phyloP scores from a whole-genome alignment of 2,329 filamentous ascomycete genomes.

The Colletotrichum caudatum region DNA sequence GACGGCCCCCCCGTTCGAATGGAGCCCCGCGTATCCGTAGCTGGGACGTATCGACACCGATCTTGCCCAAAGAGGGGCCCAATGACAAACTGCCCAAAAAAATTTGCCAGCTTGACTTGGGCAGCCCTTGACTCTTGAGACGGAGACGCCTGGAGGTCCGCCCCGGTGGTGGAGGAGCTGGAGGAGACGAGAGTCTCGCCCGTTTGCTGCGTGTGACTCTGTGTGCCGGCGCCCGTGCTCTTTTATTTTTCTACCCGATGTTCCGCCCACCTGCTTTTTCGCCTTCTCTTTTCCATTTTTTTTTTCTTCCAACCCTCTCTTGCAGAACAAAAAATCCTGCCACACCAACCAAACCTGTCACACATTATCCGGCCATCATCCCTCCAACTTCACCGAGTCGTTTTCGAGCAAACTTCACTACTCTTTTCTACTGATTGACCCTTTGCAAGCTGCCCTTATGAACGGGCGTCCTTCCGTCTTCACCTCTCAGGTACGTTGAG shows the following conservation, averaged over 20 bases:
- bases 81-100: constrained; percentile 41
- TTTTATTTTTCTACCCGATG: constrained; percentile 36
- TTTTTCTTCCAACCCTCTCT: constrained; percentile 1
- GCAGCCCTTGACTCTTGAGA: constrained; percentile 8
- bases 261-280: constrained; percentile 29
- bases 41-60: constrained; percentile 29
- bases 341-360: constrained; percentile 26
- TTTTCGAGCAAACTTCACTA: constrained; percentile 35
- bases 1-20: constrained; percentile 11
- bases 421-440: constrained; percentile 47
- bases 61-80: constrained; percentile 32
- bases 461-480: constrained; percentile 86
- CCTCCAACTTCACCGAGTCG: constrained; percentile 34
- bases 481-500: constrained; percentile 81
- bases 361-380: constrained; percentile 34
- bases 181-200: not conserved
- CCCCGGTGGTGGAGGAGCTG: constrained; percentile 7
- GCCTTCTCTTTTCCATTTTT: constrained; percentile 43
- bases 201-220: constrained; percentile 34
- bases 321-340: constrained; percentile 25
- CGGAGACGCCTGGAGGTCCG: constrained; percentile 10
- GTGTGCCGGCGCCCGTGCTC: constrained; percentile 29
- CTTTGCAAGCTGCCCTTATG: constrained; percentile 76
- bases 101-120: constrained; percentile 24
- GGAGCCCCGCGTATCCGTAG: constrained; percentile 14